Evolutionary conservation across 805 yeast species (phyloP).

Genomic region (Blastobotrys parvus): DNA sequence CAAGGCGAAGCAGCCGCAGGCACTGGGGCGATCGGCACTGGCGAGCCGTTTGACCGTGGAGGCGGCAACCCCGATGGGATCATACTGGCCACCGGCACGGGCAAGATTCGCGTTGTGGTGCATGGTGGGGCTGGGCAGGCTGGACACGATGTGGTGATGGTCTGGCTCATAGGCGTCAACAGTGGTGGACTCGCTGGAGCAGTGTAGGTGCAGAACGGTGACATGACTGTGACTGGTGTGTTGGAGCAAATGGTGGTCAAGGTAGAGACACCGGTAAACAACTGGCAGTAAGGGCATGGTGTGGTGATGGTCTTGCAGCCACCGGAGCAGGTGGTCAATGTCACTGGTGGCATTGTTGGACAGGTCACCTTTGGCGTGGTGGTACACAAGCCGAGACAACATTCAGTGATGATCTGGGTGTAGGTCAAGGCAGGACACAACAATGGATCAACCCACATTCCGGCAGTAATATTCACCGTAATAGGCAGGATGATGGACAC

Average conservation of each 20-base stretch:
- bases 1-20: not conserved
- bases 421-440: not conserved
- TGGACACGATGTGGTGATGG: not conserved
- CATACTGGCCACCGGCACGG: not conserved
- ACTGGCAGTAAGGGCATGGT: not conserved
- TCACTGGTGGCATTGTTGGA: constrained; percentile 1
- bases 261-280: not conserved
- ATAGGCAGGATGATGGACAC: not conserved
- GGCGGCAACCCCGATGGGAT: not conserved
- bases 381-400: not conserved
- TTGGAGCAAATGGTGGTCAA: not conserved
- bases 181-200: not conserved
- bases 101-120: not conserved
- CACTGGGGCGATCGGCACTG: not conserved
- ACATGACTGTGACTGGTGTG: constrained; percentile 1
- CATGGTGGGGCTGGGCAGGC: not conserved
- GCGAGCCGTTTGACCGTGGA: not conserved
- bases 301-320: not conserved
- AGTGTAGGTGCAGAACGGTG: constrained; percentile 1
- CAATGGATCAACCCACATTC: not conserved
- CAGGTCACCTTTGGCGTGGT: not conserved
- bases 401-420: not conserved
- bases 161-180: not conserved
- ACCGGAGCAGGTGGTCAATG: not conserved
- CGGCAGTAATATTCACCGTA: not conserved